Conservation (phyloP, 1,284 basidiomycete genomes). For the Ustilago tritici region DNA sequence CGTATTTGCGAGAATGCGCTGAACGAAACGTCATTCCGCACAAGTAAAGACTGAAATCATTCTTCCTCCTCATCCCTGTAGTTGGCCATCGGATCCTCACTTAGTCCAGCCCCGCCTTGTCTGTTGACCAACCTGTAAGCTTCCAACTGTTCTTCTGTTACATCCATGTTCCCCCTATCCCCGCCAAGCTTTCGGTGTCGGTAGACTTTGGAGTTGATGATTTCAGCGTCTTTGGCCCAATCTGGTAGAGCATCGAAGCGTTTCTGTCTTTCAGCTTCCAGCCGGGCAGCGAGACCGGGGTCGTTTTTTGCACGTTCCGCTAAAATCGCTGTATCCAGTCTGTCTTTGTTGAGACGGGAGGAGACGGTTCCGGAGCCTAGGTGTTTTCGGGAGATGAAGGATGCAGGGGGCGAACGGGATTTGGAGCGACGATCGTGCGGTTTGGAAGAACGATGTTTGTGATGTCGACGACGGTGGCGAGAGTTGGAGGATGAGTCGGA, state of each 20-base stretch:
- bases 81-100: conserved; percentile 89
- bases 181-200: conserved; percentile 36
- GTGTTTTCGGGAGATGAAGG: conserved; percentile 16
- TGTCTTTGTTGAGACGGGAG: conserved; percentile 34
- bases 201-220: conserved; percentile 35
- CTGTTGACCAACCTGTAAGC: conserved; percentile 78
- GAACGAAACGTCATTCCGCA: too few species aligned
- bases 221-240: conserved; percentile 53
- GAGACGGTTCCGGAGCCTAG: conserved; percentile 14
- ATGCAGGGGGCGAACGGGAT: not conserved
- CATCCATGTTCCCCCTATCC: conserved; percentile 75
- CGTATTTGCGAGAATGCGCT: too few species aligned
- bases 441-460: too few species aligned
- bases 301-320: conserved; percentile 40
- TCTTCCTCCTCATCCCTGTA: conserved; percentile 75
- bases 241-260: conserved; percentile 43
- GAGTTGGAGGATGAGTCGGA: not conserved
- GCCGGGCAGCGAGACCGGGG: conserved; percentile 17
- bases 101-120: conserved; percentile 71
- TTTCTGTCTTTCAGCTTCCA: conserved; percentile 9
- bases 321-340: conserved; percentile 36
- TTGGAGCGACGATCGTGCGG: not conserved
- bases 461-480: not conserved
- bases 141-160: conserved; percentile 93
- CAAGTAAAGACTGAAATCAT: not conserved